Evolutionary conservation across 805 yeast genomes (phyloP).

Genomic region (Wickerhamomyces mucosus): DNA sequence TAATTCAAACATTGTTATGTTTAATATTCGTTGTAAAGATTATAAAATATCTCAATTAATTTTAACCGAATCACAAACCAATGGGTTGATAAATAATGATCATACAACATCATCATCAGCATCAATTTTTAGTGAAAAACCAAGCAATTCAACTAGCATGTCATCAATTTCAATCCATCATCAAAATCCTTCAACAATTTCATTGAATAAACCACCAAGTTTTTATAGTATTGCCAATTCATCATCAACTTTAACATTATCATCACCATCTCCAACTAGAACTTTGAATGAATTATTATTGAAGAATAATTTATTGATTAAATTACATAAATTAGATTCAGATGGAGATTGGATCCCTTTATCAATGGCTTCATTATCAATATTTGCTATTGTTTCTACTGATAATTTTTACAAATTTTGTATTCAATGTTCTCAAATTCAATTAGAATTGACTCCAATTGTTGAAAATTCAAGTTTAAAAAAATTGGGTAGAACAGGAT

Average conservation of each 20-base stretch:
- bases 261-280: slow-evolving; percentile 1
- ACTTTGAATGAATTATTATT: slow-evolving; percentile 11
- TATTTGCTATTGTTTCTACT: slow-evolving; percentile 12
- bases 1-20: too few species aligned
- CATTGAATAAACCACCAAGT: slow-evolving; percentile 3
- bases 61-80: too few species aligned
- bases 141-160: slow-evolving; percentile 19
- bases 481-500: slow-evolving; percentile 17
- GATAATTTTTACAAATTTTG: slow-evolving; percentile 15
- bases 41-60: too few species aligned
- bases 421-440: slow-evolving; percentile 5
- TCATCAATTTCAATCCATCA: slow-evolving; percentile 9
- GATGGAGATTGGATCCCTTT: slow-evolving; percentile 20
- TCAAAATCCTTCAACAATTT: too few species aligned
- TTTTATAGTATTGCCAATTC: slow-evolving; percentile 8
- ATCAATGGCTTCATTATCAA: slow-evolving; percentile 13
- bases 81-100: too few species aligned
- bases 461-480: slow-evolving; percentile 8
- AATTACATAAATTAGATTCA: slow-evolving; percentile 16
- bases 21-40: too few species aligned
- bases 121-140: slow-evolving; percentile 9
- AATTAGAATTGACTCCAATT: slow-evolving; percentile 6
- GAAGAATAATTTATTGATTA: slow-evolving; percentile 13
- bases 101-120: too few species aligned
- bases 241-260: slow-evolving; percentile 8